Conservation (phyloP, 2,329 filamentous ascomycete genomes). For the Microcyclosporella mali region DNA sequence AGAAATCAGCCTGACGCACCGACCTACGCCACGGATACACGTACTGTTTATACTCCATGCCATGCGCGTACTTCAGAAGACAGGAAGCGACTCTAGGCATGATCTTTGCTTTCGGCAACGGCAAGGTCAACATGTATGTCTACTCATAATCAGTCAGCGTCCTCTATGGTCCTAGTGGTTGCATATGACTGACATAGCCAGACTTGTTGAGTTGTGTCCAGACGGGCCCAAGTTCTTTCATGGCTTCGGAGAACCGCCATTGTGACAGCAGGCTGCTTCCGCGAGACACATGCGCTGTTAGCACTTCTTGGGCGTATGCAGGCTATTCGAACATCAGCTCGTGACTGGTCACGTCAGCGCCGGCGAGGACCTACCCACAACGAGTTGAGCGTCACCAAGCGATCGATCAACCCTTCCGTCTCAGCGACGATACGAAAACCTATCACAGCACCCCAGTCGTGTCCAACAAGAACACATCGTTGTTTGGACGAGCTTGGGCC, state of each 20-base stretch:
- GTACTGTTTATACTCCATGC: slow-evolving; percentile 13
- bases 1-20: not conserved
- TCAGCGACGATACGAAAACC: slow-evolving; percentile 53
- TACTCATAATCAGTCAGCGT: not conserved
- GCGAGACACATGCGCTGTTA: slow-evolving; percentile 7
- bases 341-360: not conserved
- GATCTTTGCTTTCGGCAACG: slow-evolving; percentile 12
- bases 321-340: slow-evolving; percentile 2
- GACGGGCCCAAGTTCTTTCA: slow-evolving; percentile 30
- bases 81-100: slow-evolving; percentile 33
- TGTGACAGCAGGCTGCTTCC: slow-evolving; percentile 6
- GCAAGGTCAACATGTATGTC: slow-evolving; percentile 19
- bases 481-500: slow-evolving; percentile 5
- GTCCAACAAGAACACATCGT: slow-evolving; percentile 41
- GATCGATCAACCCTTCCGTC: slow-evolving; percentile 49
- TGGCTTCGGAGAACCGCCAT: slow-evolving; percentile 5
- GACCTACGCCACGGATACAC: not conserved
- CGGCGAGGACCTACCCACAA: slow-evolving; percentile 42
- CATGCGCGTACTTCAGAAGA: slow-evolving; percentile 40
- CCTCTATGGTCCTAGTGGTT: not conserved
- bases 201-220: slow-evolving; percentile 45
- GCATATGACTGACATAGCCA: slow-evolving; percentile 37
- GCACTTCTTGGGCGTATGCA: slow-evolving; percentile 9
- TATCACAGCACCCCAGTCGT: slow-evolving; percentile 45
- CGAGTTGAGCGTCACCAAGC: slow-evolving; percentile 50